Evolutionary conservation across 2,329 filamentous ascomycete species (phyloP).

Genomic region (Penicillium olsonii): DNA sequence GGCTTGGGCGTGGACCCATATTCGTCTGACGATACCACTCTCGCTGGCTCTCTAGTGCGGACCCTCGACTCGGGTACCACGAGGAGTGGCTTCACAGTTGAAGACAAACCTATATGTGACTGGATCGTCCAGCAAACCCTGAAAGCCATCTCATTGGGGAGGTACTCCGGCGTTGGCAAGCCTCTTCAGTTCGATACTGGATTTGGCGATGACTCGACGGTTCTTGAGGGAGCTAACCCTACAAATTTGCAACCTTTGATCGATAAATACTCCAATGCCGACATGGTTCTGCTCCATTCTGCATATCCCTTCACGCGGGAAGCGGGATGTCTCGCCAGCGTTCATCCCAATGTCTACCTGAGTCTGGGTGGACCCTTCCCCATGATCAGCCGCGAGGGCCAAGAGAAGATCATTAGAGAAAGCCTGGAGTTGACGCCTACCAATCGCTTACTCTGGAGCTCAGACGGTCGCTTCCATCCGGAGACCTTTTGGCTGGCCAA

Average conservation of each 20-base stretch:
- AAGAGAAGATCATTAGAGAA: conserved; percentile 69
- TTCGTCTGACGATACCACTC: conserved; percentile 42
- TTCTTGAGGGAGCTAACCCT: conserved; percentile 69
- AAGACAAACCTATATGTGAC: conserved; percentile 68
- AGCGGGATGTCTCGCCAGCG: conserved; percentile 73
- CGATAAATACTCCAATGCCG: conserved; percentile 65
- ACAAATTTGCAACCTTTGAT: conserved; percentile 75
- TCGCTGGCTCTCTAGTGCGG: conserved; percentile 32
- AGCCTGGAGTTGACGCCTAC: conserved; percentile 74
- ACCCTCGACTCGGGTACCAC: conserved; percentile 28
- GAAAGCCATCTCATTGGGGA: conserved; percentile 51
- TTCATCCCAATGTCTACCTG: conserved; percentile 77
- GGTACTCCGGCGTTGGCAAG: conserved; percentile 55
- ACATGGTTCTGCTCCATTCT: conserved; percentile 77
- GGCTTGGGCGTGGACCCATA: conserved; percentile 65
- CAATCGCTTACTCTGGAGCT: conserved; percentile 77
- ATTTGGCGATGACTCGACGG: conserved; percentile 77
- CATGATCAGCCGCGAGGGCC: conserved; percentile 72
- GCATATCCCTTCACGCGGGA: conserved; percentile 80
- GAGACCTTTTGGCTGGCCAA: conserved; percentile 76
- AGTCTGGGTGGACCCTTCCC: conserved; percentile 85
- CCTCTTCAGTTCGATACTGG: conserved; percentile 84
- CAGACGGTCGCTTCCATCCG: conserved; percentile 76
- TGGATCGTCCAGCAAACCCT: conserved; percentile 67
- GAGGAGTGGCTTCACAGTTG: conserved; percentile 44